These are phyloP conservation scores for Saccharomycopsis vini DNA, from an alignment of 805 yeast genomes.

Conservation along the genomic window DNA sequence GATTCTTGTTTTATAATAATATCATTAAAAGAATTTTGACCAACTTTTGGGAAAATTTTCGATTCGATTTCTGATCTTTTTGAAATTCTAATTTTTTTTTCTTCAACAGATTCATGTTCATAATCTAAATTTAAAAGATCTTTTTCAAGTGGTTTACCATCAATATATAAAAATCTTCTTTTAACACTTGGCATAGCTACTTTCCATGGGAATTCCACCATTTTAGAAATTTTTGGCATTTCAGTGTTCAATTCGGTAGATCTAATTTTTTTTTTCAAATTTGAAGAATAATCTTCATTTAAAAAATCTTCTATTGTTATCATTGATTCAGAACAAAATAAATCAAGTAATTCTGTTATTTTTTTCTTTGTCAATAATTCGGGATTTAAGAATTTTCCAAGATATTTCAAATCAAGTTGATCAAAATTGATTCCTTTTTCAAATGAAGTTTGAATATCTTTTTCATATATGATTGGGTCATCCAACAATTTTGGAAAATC, in stretches of 20 bases:
- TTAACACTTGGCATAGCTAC: slow-evolving; percentile 91
- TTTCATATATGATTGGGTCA: slow-evolving; percentile 13
- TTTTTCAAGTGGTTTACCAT: slow-evolving; percentile 41
- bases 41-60: slow-evolving; percentile 18
- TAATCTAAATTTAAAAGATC: slow-evolving; percentile 24
- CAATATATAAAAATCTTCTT: slow-evolving; percentile 76
- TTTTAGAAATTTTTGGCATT: slow-evolving; percentile 48
- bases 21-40: too few relatives aligned
- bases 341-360: slow-evolving; percentile 35
- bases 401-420: neutral
- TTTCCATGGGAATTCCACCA: slow-evolving; percentile 72
- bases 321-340: slow-evolving; percentile 60
- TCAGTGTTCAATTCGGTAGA: slow-evolving; percentile 50
- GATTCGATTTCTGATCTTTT: too few relatives aligned
- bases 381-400: slow-evolving; percentile 43
- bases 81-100: slow-evolving; percentile 4
- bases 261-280: slow-evolving; percentile 41
- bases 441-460: neutral
- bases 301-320: slow-evolving; percentile 60
- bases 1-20: slow-evolving; percentile 14
- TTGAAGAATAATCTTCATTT: slow-evolving; percentile 41
- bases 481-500: slow-evolving; percentile 64
- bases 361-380: slow-evolving; percentile 34
- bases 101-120: slow-evolving; percentile 12
- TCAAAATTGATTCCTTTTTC: neutral